Percentiles rank a stretch among this genome's conserved stretches.
phyloP scores from a whole-genome alignment of 352 stramenopile species.

The Thraustochytrium sp. region DNA sequence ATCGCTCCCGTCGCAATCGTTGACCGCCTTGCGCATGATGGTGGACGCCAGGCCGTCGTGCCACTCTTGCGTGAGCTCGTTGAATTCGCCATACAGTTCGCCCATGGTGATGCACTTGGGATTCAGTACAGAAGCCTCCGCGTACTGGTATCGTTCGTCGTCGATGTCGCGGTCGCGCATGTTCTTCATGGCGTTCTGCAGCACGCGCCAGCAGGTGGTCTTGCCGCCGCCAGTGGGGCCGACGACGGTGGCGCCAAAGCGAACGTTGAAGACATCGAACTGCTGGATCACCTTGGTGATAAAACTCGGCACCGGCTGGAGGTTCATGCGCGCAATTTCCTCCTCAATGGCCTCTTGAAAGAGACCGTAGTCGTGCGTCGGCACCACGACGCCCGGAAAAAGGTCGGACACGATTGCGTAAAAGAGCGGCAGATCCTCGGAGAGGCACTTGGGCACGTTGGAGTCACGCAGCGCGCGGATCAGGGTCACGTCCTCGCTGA shows the following conservation, averaged over 20 bases:
- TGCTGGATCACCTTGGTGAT: conserved; percentile 87
- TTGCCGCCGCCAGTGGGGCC: conserved; percentile 75
- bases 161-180: not conserved
- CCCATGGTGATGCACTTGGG: conserved; percentile 75
- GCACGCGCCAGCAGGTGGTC: conserved; percentile 53
- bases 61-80: conserved; percentile 62
- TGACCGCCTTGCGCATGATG: conserved; percentile 58
- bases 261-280: conserved; percentile 87
- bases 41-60: conserved; percentile 70
- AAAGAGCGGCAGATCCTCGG: conserved; percentile 84
- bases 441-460: conserved; percentile 89
- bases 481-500: conserved; percentile 76
- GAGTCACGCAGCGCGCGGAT: conserved; percentile 84
- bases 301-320: conserved; percentile 79
- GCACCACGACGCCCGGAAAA: conserved; percentile 72
- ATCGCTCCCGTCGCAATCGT: conserved; percentile 1
- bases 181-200: conserved; percentile 39
- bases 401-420: conserved; percentile 75
- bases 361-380: conserved; percentile 73
- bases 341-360: conserved; percentile 64
- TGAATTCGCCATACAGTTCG: conserved; percentile 69
- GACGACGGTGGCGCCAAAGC: conserved; percentile 79
- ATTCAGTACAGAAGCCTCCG: conserved; percentile 55
- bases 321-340: conserved; percentile 66
- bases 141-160: conserved; percentile 46